Evolutionary conservation across 148 eudicot genomes (phyloP), one percentile per base, ranked within the genome.

Genomic region (Mesembryanthemum crystallinum): DNA sequence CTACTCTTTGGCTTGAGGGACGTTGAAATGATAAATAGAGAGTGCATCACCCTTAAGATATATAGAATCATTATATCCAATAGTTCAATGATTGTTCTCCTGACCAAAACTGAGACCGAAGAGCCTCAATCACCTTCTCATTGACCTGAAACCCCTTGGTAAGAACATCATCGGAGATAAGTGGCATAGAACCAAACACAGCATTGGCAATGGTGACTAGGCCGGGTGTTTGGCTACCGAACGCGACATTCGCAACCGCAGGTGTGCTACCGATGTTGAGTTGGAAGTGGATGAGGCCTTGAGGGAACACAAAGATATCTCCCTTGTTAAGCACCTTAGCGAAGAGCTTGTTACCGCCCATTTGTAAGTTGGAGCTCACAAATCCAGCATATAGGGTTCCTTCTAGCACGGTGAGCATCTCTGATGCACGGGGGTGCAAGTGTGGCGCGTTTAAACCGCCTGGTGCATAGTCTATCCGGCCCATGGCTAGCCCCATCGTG

Each of bases 221-320:
- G 0, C 78, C 78, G 0, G 82, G 82, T 49, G 23, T 18, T 68
- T 79, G 78, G 42, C 78, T 79, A 3, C 82, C 78, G 37, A 79
- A 79, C 0, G 82, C 60, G 1, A 77, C 74, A 35, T 74, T 69
- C 20, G 78, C 82, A 7, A 76, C 32, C 35, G 82, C 82, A 0
- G 32, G 65, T 7, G 57, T 24, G 20, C 32, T 68, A 11, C 67
- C 67, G 6, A 79, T 37, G 64, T 79, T 79, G 20, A 74, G 77
- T 47, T 79, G 82, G 51, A 79, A 79, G 32, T 79, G 82, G 17
- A 79, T 37, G 0, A 69, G 39, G 29, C 82, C 75, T 37, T 74
- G 82, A 18, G 82, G 82, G 54, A 80, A 80, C 47, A 52, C 78
- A 47, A 74, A 74, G 5, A 79, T 37, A n/a, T 79, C 82, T 0